A percentile compares a stretch with the other conserved stretches of the same genome.
These are phyloP conservation scores for Kwoniella mangroviensis DNA, from an alignment of 768 basidiomycete species.

Conservation along the genomic window DNA sequence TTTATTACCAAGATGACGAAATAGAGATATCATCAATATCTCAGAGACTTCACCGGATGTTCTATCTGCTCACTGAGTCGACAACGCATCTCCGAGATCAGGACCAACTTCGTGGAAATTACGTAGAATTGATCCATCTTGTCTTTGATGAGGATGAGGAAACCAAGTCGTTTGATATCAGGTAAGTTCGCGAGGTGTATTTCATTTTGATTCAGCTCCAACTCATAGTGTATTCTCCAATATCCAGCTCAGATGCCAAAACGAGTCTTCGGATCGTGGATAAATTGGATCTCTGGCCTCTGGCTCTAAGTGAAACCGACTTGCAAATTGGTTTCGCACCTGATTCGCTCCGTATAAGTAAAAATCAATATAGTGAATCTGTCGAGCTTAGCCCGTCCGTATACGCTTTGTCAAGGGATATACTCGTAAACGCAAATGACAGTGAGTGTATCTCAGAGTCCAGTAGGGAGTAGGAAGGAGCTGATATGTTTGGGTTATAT, in stretches of 20 bases:
- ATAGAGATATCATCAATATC: not conserved
- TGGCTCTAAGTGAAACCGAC: not conserved
- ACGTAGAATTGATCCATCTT: not conserved
- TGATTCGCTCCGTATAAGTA: not conserved
- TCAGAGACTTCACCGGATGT: not conserved
- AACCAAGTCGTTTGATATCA: not conserved
- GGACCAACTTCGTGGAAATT: not conserved
- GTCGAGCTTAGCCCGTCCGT: not conserved
- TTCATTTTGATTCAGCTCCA: too few relatives aligned
- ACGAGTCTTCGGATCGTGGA: not conserved
- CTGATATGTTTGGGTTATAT: not conserved
- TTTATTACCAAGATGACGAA: not conserved
- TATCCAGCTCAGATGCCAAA: not conserved
- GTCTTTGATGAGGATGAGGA: not conserved
- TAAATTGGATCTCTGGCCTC: not conserved
- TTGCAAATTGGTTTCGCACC: not conserved
- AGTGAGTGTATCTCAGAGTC: not conserved
- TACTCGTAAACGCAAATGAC: not conserved
- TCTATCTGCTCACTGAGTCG: not conserved
- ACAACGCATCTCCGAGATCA: not conserved
- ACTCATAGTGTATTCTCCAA: too few relatives aligned
- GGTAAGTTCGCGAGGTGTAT: not conserved
- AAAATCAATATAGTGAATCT: not conserved
- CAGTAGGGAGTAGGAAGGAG: too few relatives aligned
- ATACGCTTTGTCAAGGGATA: not conserved